phyloP scores from a whole-genome alignment of 2,329 filamentous ascomycete species.

The Cryphonectria parasitica region DNA sequence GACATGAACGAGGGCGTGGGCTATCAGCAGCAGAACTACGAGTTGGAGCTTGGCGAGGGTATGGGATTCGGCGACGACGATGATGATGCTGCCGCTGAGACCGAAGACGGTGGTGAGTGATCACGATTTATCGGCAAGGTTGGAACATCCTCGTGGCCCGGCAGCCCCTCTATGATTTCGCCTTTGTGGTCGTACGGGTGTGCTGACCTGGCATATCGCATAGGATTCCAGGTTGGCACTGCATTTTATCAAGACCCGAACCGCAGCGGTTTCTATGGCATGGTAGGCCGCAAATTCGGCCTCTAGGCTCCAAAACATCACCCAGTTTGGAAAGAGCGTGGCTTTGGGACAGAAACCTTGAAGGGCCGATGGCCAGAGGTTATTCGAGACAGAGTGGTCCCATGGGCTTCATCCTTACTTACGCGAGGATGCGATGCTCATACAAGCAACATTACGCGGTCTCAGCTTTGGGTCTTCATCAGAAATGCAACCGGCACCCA shows the following conservation, averaged over 20 bases:
- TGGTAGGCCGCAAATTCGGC: constrained; percentile 25
- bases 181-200: background rate
- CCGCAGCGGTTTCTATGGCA: constrained; percentile 20
- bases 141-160: constrained; percentile 10
- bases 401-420: background rate
- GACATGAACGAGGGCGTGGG: constrained; percentile 17
- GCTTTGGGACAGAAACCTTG: background rate
- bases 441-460: background rate
- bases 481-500: constrained; percentile 5
- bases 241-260: constrained; percentile 1
- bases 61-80: constrained; percentile 16
- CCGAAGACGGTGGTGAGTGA: constrained; percentile 29
- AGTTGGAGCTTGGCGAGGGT: constrained; percentile 16
- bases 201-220: constrained; percentile 12
- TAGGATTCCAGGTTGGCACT: constrained; percentile 3
- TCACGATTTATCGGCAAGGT: constrained; percentile 26
- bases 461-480: background rate
- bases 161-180: background rate
- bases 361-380: background rate
- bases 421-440: background rate
- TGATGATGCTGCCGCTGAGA: constrained; percentile 13
- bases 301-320: constrained; percentile 4
- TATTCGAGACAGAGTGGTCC: background rate
- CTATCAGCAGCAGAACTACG: constrained; percentile 1
- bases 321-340: background rate